Evolutionary conservation across 331 rosid genomes (phyloP).

Genomic region (Dryas integrifolia): DNA sequence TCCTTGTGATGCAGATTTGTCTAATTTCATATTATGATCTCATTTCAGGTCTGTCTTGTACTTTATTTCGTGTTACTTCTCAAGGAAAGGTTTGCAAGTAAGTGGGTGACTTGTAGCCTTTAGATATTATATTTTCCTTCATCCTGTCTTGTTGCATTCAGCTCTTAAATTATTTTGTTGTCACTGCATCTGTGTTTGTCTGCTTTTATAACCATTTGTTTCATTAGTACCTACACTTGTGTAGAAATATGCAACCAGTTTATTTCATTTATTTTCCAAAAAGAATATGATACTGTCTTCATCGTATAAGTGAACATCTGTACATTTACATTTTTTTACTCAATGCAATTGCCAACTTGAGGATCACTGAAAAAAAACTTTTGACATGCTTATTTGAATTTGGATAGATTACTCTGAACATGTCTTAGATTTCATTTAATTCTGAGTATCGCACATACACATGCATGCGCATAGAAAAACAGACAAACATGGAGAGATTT

Average conservation of each 20-base stretch:
- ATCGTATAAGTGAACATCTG: background rate
- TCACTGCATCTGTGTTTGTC: background rate
- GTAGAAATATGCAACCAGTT: background rate
- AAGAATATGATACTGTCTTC: background rate
- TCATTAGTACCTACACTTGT: background rate
- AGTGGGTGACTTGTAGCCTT: constrained; percentile 29
- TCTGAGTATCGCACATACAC: background rate
- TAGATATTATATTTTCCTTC: constrained; percentile 4
- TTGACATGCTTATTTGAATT: background rate
- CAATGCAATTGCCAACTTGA: too few species aligned
- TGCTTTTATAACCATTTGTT: background rate
- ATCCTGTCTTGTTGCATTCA: constrained; percentile 7
- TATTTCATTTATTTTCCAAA: background rate
- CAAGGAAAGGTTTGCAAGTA: constrained; percentile 75
- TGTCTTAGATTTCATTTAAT: background rate
- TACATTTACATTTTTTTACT: too few species aligned
- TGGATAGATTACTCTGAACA: background rate
- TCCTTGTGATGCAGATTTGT: constrained; percentile 23
- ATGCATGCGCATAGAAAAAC: background rate
- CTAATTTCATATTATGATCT: constrained; percentile 31
- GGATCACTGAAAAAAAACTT: background rate
- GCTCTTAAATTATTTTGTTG: background rate
- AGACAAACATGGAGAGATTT: too few species aligned
- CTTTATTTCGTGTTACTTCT: constrained; percentile 78
- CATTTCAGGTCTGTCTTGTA: constrained; percentile 71